A percentile compares a stretch with the other conserved stretches of the same genome.
These are phyloP conservation scores for Eucalyptus cloeziana DNA, from an alignment of 345 rosid species.

Conservation along the genomic window DNA sequence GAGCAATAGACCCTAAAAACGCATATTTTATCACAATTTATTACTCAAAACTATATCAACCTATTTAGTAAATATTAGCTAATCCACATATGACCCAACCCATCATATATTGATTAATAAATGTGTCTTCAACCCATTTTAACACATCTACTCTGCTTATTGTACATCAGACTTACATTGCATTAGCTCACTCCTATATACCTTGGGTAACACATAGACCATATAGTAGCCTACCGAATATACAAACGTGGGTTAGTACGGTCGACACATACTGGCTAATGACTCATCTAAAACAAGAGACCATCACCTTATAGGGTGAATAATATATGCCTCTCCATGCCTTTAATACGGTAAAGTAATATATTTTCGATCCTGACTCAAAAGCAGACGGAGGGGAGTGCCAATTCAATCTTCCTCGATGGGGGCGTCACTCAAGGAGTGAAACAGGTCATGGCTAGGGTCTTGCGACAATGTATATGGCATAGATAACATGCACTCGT, in stretches of 20 bases:
- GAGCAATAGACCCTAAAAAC: too few species aligned
- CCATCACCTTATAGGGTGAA: background rate
- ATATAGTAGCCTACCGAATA: too few species aligned
- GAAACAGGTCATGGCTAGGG: background rate
- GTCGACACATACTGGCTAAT: background rate
- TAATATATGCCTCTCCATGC: background rate
- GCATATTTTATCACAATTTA: too few species aligned
- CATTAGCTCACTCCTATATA: background rate
- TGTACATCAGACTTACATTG: background rate
- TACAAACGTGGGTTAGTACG: background rate
- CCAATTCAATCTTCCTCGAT: background rate
- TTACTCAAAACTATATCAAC: too few species aligned
- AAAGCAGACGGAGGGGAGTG: background rate
- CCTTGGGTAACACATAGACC: background rate
- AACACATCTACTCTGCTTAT: too few species aligned
- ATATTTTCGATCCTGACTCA: too few species aligned
- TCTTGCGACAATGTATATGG: background rate
- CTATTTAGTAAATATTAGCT: too few species aligned
- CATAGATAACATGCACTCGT: background rate
- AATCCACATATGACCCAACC: too few species aligned
- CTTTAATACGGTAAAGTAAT: too few species aligned
- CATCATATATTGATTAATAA: too few species aligned
- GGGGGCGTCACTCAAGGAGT: background rate
- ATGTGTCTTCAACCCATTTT: too few species aligned
- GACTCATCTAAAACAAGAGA: background rate